Evolutionary conservation across 495 filamentous ascomycete genomes (phyloP).

Genomic region (Penicillium taxi): DNA sequence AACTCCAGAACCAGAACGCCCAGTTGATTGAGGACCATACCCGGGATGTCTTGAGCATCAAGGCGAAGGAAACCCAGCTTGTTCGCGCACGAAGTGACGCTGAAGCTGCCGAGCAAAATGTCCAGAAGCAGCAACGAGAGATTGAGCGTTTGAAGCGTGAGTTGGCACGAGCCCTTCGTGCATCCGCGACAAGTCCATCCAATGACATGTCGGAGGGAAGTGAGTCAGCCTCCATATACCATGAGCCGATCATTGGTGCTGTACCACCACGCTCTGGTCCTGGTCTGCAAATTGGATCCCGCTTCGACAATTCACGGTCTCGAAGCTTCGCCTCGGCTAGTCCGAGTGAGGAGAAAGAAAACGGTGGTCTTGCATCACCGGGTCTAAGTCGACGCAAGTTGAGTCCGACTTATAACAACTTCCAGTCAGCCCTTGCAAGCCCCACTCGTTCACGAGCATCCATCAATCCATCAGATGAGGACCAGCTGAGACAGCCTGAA

Average conservation of each 20-base stretch:
- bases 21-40: slow-evolving; percentile 97
- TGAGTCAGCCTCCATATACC: slow-evolving; percentile 30
- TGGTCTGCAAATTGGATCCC: slow-evolving; percentile 30
- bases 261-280: slow-evolving; percentile 24
- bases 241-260: slow-evolving; percentile 26
- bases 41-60: slow-evolving; percentile 86
- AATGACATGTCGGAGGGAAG: slow-evolving; percentile 26
- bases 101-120: slow-evolving; percentile 76
- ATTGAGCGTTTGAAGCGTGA: slow-evolving; percentile 90
- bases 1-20: slow-evolving; percentile 91
- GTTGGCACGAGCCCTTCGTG: slow-evolving; percentile 37
- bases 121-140: slow-evolving; percentile 76
- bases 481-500: slow-evolving; percentile 34
- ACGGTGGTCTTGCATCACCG: slow-evolving; percentile 42
- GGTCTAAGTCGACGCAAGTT: slow-evolving; percentile 34
- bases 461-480: slow-evolving; percentile 29
- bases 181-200: slow-evolving; percentile 35
- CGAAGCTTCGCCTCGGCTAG: slow-evolving; percentile 61
- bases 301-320: slow-evolving; percentile 37
- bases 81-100: slow-evolving; percentile 84
- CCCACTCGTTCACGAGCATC: slow-evolving; percentile 44
- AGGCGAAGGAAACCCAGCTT: slow-evolving; percentile 96
- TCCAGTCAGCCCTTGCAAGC: slow-evolving; percentile 51
- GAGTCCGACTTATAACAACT: slow-evolving; percentile 40
- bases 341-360: slow-evolving; percentile 80